Conservation (phyloP, 2,329 filamentous ascomycete genomes). For the Diplodia seriata region DNA sequence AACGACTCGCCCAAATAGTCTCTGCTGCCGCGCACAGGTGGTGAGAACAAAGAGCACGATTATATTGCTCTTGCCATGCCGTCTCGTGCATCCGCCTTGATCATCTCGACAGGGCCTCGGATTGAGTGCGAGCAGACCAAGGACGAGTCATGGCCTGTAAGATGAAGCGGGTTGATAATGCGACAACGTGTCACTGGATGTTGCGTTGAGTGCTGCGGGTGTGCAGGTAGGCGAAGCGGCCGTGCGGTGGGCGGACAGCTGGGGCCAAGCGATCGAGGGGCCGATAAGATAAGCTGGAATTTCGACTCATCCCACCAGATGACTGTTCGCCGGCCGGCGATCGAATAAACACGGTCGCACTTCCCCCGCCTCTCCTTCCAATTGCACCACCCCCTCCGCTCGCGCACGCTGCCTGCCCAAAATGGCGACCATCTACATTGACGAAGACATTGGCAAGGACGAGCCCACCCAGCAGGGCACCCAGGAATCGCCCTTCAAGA, state of each 20-base stretch:
- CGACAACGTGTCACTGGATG: background rate
- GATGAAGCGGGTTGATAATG: background rate
- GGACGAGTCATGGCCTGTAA: background rate
- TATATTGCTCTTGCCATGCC: background rate
- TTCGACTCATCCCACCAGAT: slow-evolving; percentile 32
- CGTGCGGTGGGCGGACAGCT: background rate
- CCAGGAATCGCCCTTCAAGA: slow-evolving; percentile 79
- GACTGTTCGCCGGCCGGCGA: slow-evolving; percentile 27
- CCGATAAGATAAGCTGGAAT: slow-evolving; percentile 30
- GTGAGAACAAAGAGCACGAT: background rate
- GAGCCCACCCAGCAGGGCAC: slow-evolving; percentile 70
- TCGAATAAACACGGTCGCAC: slow-evolving; percentile 27
- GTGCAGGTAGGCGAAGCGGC: background rate
- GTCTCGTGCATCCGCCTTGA: background rate
- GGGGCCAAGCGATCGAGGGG: slow-evolving; percentile 18
- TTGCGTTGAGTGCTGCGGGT: background rate
- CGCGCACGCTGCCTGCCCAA: slow-evolving; percentile 5
- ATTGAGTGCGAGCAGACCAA: background rate
- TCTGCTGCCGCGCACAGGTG: background rate
- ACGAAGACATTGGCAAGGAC: slow-evolving; percentile 80
- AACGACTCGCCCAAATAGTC: background rate
- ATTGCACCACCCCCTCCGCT: slow-evolving; percentile 14
- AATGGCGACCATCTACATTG: slow-evolving; percentile 69
- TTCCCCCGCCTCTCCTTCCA: slow-evolving; percentile 15
- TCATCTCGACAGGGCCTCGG: background rate